Base-by-base conservation (phyloP, 345 rosid species). In the Gossypium longicalyx region DNA sequence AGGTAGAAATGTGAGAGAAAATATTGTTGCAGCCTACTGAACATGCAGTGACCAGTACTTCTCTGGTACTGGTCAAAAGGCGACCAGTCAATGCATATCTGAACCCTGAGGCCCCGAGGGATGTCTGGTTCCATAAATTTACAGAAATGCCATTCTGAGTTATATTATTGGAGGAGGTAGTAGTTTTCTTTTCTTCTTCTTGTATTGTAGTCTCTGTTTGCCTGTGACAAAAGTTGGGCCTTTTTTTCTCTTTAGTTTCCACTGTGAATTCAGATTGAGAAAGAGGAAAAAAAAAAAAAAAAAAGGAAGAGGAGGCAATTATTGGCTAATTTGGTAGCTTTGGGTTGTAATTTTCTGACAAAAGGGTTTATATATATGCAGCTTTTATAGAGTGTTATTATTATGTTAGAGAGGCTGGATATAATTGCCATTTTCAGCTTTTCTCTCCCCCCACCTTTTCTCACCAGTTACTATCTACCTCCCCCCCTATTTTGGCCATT, bases 21-120 rank as follows among this genome's bases (percentile, higher is more conserved):
- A 58, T 11, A 22, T 47, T 47, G 66, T 23, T 44, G 75, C 73
- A 58, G 73, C 43, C 7, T 17, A 44, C 47, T 44, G 70, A 4
- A 51, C 77, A 60, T 60, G 38, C 64, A 77, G 60, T 45, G 80
- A 69, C 11, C 79, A 67, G 73, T 56, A 53, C 75, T 68, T 68
- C 71, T 62, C 64, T 52, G 73, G 76, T 76, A 77, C 85, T 72
- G 81, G 90, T 85, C 90, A 87, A 85, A 85, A 81, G 85, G 81
- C 77, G 84, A 85, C 87, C 78, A 70, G 83, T 87, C 88, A 85
- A 85, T 81, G 88, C 74, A 74, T 78, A 80, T 73, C 76, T 65
- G 81, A 63, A 74, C 72, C 81, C 52, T 48, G 52, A 48, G 15
- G 15, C 52, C 69, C 74, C 60, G 78, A 52, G 44, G 67, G 67